Evolutionary conservation across 2,329 filamentous ascomycete genomes (phyloP).

Genomic region (Phialophora macrospora): DNA sequence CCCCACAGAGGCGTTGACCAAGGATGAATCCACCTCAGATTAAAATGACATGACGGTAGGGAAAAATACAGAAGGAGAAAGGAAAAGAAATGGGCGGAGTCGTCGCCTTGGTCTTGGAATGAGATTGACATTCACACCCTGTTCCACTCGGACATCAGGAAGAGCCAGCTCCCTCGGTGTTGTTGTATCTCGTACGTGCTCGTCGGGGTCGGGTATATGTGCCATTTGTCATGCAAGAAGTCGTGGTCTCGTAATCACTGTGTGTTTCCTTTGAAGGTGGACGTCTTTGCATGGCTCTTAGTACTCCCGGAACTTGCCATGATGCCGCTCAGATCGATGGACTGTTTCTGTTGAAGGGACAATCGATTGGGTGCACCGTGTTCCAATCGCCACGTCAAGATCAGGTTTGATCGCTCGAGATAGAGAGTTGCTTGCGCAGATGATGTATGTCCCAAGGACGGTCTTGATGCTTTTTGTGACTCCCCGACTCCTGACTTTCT

Average conservation of each 20-base stretch:
- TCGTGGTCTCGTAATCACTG: slow-evolving; percentile 7
- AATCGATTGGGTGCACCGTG: not conserved
- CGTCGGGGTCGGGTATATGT: not conserved
- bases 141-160: not conserved
- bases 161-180: slow-evolving; percentile 6
- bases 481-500: not conserved
- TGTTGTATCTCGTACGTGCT: not conserved
- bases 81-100: not conserved
- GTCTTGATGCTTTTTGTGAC: slow-evolving; percentile 4
- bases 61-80: not conserved
- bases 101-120: not conserved
- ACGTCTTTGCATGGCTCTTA: not conserved
- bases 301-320: not conserved
- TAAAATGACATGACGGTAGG: not conserved
- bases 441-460: not conserved
- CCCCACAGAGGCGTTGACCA: not conserved
- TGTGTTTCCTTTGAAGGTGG: not conserved
- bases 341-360: not conserved
- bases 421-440: slow-evolving; percentile 1
- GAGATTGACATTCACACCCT: not conserved
- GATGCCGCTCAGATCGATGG: not conserved
- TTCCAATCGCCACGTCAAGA: not conserved
- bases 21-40: not conserved
- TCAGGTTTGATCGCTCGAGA: not conserved
- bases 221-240: not conserved